A percentile compares a stretch with the other conserved stretches of the same genome.
Conservation (phyloP, 306 rosid species). For the Psophocarpus tetragonolobus region DNA sequence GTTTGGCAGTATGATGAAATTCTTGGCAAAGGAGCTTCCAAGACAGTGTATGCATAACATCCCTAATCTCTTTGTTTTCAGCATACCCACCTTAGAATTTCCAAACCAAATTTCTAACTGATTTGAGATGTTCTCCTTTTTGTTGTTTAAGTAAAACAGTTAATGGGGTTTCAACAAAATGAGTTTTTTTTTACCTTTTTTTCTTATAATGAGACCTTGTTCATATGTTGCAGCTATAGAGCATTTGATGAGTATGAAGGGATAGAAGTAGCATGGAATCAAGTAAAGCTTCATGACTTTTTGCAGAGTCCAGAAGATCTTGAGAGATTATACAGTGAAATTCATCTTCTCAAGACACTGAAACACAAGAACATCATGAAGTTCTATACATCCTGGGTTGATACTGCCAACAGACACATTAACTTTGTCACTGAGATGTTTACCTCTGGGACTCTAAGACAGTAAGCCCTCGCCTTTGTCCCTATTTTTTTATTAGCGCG, state of each 20-base stretch:
- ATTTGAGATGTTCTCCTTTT: constrained; percentile 10
- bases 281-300: constrained; percentile 85
- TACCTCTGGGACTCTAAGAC: constrained; percentile 96
- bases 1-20: constrained; percentile 76
- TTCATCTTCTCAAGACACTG: constrained; percentile 92
- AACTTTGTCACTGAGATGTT: constrained; percentile 99
- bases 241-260: constrained; percentile 97
- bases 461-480: constrained; percentile 51
- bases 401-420: constrained; percentile 70
- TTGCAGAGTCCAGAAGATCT: constrained; percentile 81
- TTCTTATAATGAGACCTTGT: constrained; percentile 22
- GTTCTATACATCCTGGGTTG: constrained; percentile 94
- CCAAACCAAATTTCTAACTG: constrained; percentile 6
- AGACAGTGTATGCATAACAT: constrained; percentile 69
- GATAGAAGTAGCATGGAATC: constrained; percentile 99
- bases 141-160: constrained; percentile 9
- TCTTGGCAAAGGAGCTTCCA: constrained; percentile 98
- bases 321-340: constrained; percentile 85
- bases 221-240: constrained; percentile 61
- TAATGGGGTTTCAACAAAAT: constrained; percentile 23
- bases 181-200: not conserved
- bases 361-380: constrained; percentile 90
- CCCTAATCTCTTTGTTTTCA: constrained; percentile 27
- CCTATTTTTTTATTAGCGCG: not conserved
- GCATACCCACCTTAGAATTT: not conserved